phyloP scores from a whole-genome alignment of 1,284 basidiomycete species.

The Leucoagaricus sp. region DNA sequence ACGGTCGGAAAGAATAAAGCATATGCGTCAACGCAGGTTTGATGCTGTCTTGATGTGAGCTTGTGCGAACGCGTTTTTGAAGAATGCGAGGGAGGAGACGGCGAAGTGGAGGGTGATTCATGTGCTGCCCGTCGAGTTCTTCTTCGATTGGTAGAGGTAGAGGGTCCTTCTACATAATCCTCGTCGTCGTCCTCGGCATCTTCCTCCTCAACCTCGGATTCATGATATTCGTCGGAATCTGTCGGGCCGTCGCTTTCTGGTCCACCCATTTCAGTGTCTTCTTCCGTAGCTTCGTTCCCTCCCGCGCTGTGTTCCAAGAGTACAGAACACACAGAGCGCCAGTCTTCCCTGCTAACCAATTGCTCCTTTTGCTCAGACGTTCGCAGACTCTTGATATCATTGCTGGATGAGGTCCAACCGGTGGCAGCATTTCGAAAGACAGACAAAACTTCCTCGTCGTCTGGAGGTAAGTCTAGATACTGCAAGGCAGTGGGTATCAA shows the following conservation, averaged over 20 bases:
- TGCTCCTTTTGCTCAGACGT: conserved; percentile 21
- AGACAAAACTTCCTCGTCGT: conserved; percentile 65
- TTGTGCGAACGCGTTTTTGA: conserved; percentile 8
- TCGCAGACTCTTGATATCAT: conserved; percentile 17
- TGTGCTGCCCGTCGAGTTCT: conserved; percentile 19
- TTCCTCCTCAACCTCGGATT: conserved; percentile 23
- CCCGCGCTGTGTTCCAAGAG: conserved; percentile 47
- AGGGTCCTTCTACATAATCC: conserved; percentile 31
- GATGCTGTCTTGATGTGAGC: conserved; percentile 53
- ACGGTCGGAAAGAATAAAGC: conserved; percentile 65
- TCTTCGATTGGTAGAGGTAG: conserved; percentile 22
- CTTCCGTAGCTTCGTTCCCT: conserved; percentile 31
- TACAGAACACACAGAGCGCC: conserved; percentile 73
- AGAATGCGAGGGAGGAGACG: conserved; percentile 3
- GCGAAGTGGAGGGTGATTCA: conserved; percentile 16
- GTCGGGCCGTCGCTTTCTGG: conserved; percentile 16
- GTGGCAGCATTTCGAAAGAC: conserved; percentile 73
- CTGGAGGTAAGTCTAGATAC: conserved; percentile 60
- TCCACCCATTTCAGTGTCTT: conserved; percentile 22
- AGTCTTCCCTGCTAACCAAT: conserved; percentile 61
- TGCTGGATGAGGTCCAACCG: conserved; percentile 51
- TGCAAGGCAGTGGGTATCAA: conserved; percentile 65
- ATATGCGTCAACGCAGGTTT: conserved; percentile 58
- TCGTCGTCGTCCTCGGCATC: conserved; percentile 30
- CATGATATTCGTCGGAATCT: conserved; percentile 18